Evolutionary conservation across 2,329 filamentous ascomycete genomes (phyloP).

Genomic region (Cercospora zeina): DNA sequence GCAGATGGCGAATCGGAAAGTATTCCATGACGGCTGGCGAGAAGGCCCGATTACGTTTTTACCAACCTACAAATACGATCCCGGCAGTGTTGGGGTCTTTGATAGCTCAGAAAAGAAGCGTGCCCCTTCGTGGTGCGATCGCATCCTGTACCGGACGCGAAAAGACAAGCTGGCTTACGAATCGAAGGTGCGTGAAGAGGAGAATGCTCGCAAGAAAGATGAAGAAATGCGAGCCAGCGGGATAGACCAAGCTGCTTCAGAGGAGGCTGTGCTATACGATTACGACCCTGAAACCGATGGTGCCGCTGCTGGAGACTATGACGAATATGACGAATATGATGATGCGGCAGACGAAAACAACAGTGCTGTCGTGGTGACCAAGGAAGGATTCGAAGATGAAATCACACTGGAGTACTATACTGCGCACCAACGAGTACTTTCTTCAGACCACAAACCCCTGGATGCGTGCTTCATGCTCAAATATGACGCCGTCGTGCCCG

Average conservation of each 20-base stretch:
- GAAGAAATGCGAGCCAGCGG: conserved; percentile 82
- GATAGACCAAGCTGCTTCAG: conserved; percentile 69
- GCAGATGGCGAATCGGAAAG: conserved; percentile 72
- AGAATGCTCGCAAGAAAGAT: conserved; percentile 69
- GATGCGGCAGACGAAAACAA: conserved; percentile 53
- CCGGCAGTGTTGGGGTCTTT: conserved; percentile 88
- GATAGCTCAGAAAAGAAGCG: conserved; percentile 94
- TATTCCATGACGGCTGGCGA: conserved; percentile 87
- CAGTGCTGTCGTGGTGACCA: conserved; percentile 55
- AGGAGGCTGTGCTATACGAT: conserved; percentile 83
- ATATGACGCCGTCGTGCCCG: conserved; percentile 82
- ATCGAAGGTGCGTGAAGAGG: conserved; percentile 61
- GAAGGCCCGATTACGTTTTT: conserved; percentile 87
- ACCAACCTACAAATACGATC: conserved; percentile 96
- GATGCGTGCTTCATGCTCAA: conserved; percentile 78
- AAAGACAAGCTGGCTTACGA: conserved; percentile 67
- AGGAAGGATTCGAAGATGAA: conserved; percentile 59
- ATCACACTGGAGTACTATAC: conserved; percentile 69
- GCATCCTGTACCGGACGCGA: conserved; percentile 81
- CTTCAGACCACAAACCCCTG: conserved; percentile 94
- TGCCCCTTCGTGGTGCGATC: conserved; percentile 94
- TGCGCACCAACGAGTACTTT: conserved; percentile 84
- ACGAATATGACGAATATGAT: conserved; percentile 55
- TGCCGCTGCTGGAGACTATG: conserved; percentile 52
- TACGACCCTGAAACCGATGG: conserved; percentile 83